Evolutionary conservation across 129 eudicot species (phyloP).

Genomic region (Flaveria linearis): DNA sequence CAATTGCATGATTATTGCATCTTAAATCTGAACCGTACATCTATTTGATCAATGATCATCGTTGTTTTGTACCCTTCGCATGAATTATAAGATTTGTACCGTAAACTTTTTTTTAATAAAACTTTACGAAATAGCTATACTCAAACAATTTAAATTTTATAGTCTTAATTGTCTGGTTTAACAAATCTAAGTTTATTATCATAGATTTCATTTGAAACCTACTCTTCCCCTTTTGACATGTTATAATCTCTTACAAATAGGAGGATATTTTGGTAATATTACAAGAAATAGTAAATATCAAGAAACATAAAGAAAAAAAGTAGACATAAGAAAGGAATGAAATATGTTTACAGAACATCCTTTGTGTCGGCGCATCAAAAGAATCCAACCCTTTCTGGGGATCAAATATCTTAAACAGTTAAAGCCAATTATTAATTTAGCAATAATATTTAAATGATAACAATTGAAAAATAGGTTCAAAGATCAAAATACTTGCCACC

Average conservation of each 20-base stretch:
- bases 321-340: neutral
- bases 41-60: no score
- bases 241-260: neutral
- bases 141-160: no score
- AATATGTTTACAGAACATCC: slow-evolving; percentile 4
- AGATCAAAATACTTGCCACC: no score
- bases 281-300: neutral
- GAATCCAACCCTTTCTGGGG: slow-evolving; percentile 17
- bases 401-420: slow-evolving; percentile 13
- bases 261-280: slow-evolving; percentile 1
- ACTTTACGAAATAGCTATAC: no score
- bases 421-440: slow-evolving; percentile 10
- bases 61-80: no score
- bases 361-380: slow-evolving; percentile 28
- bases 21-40: no score
- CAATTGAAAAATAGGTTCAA: neutral
- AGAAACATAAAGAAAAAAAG: neutral
- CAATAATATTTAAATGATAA: slow-evolving; percentile 8
- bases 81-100: no score
- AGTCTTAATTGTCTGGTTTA: neutral
- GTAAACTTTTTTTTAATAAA: no score
- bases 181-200: neutral
- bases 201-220: neutral
- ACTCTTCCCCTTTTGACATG: neutral
- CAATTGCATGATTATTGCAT: no score